Evolutionary conservation across 768 basidiomycete genomes (phyloP).

Genomic region (Naganishia kalamii): DNA sequence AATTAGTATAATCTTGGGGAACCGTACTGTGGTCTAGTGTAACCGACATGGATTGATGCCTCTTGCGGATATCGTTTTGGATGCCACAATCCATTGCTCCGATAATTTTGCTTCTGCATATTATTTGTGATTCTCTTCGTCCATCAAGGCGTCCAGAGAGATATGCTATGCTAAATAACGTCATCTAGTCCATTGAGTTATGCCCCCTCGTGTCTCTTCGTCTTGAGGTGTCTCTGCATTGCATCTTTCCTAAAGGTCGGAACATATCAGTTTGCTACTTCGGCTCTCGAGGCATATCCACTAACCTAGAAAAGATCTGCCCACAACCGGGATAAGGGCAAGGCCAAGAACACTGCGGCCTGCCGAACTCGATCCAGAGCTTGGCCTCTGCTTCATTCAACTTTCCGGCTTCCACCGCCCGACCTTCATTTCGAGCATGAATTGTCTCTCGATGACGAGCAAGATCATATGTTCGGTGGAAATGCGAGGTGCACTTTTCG

Average conservation of each 20-base stretch:
- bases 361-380: conserved; percentile 23
- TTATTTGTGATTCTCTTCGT: neutral
- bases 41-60: neutral
- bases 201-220: conserved; percentile 17
- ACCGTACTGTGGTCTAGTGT: neutral
- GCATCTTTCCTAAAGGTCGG: conserved; percentile 20
- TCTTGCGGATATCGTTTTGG: too few species aligned
- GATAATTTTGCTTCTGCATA: too few species aligned
- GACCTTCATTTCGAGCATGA: conserved; percentile 31
- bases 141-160: neutral
- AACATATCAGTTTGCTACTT: too few species aligned
- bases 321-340: conserved; percentile 22
- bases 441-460: conserved; percentile 37
- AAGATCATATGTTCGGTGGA: conserved; percentile 38
- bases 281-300: too few species aligned
- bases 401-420: conserved; percentile 19
- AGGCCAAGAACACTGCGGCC: conserved; percentile 24
- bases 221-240: conserved; percentile 26
- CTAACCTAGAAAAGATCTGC: conserved; percentile 25
- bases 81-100: too few species aligned
- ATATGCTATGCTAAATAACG: neutral
- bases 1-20: neutral
- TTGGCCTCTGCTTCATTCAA: conserved; percentile 18
- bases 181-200: too few species aligned
- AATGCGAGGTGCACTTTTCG: conserved; percentile 20